Conservation (phyloP, 2,329 filamentous ascomycete genomes). For the Fusarium veterinarium region DNA sequence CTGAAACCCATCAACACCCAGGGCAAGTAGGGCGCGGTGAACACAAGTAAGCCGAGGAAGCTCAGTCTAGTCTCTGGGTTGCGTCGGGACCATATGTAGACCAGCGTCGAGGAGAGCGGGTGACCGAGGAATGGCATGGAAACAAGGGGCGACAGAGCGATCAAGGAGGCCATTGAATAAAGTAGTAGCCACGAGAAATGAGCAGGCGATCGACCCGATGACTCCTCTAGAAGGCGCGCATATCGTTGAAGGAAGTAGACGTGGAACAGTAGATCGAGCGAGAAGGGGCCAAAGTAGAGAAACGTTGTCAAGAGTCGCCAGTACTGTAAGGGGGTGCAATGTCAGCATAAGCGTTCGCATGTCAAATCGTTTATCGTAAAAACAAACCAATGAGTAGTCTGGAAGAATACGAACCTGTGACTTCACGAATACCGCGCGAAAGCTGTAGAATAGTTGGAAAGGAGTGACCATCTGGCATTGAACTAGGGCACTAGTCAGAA, state of each 20-base stretch:
- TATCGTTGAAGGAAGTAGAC: constrained; percentile 99
- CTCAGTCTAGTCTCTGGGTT: constrained; percentile 93
- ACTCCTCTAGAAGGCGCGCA: constrained; percentile 93
- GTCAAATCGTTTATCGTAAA: neutral
- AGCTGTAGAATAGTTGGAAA: constrained; percentile 98
- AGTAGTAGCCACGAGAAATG: constrained; percentile 95
- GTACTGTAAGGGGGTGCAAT: constrained; percentile 70
- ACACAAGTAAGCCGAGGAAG: constrained; percentile 88
- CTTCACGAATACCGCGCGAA: constrained; percentile 89
- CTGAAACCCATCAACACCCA: constrained; percentile 97
- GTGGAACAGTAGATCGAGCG: constrained; percentile 94
- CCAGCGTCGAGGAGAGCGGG: constrained; percentile 88
- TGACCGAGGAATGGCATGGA: constrained; percentile 96
- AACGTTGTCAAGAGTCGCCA: constrained; percentile 98
- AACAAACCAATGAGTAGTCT: neutral
- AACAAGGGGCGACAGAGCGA: constrained; percentile 85
- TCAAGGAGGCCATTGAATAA: constrained; percentile 83
- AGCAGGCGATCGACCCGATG: constrained; percentile 88
- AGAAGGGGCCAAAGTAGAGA: constrained; percentile 95
- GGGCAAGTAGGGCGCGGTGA: constrained; percentile 92
- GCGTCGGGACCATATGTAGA: constrained; percentile 97
- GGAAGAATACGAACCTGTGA: constrained; percentile 74
- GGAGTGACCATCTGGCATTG: constrained; percentile 93
- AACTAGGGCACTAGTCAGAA: constrained; percentile 87
- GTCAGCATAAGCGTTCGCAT: constrained; percentile 24